Evolutionary conservation across 2,329 filamentous ascomycete species (phyloP).

Genomic region (Monilinia fructicola): DNA sequence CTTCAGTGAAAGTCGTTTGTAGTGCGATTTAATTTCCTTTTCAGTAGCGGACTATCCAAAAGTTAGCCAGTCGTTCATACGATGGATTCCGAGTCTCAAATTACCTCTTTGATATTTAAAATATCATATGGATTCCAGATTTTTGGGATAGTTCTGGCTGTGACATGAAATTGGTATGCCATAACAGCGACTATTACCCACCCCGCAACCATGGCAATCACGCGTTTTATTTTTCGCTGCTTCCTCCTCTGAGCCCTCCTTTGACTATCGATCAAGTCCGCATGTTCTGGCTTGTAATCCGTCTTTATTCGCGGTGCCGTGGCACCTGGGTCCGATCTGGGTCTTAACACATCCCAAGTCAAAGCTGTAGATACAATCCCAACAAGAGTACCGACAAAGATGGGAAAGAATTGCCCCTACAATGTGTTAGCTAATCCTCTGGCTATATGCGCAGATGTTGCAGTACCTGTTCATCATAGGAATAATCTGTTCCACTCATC

Average conservation of each 20-base stretch:
- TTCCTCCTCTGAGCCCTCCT: conserved; percentile 85
- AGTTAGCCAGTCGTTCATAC: conserved; percentile 31
- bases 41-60: conserved; percentile 68
- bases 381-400: conserved; percentile 92
- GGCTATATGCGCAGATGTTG: background rate
- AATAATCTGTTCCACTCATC: conserved; percentile 70
- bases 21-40: conserved; percentile 88
- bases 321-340: conserved; percentile 72
- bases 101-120: conserved; percentile 77
- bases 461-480: conserved; percentile 86
- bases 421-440: conserved; percentile 26
- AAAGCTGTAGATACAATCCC: conserved; percentile 85
- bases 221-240: conserved; percentile 84
- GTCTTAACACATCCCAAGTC: conserved; percentile 82
- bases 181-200: conserved; percentile 87
- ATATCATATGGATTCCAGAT: conserved; percentile 98
- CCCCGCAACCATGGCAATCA: conserved; percentile 70
- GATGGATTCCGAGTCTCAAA: background rate
- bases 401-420: conserved; percentile 95
- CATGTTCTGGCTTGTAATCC: conserved; percentile 78
- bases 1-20: conserved; percentile 80
- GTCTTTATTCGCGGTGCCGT: conserved; percentile 81
- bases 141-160: conserved; percentile 68
- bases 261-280: conserved; percentile 77
- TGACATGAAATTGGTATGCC: conserved; percentile 84